A percentile compares a stretch with the other conserved stretches of the same genome.
Conservation (phyloP, 768 basidiomycete genomes). For the Cystobasidium ongulense region DNA sequence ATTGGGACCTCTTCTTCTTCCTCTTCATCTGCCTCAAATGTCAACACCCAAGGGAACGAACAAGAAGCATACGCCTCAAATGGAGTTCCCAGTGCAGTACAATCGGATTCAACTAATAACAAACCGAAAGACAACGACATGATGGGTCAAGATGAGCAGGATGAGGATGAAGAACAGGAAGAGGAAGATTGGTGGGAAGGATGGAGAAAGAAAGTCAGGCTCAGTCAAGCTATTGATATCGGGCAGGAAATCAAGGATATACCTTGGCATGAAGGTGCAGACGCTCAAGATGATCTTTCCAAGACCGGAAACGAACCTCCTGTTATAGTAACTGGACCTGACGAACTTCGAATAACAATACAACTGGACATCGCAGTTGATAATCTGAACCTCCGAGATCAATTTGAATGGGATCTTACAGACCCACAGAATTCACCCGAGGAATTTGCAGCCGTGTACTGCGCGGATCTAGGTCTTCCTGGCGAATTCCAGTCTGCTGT, state of each 20-base stretch:
- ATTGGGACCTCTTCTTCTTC: background rate
- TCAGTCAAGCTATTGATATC: slow-evolving; percentile 41
- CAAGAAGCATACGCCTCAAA: slow-evolving; percentile 37
- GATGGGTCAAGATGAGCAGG: background rate
- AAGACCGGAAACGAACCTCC: background rate
- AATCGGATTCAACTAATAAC: slow-evolving; percentile 52
- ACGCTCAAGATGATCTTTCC: background rate
- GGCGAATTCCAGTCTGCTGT: slow-evolving; percentile 97
- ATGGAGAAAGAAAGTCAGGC: slow-evolving; percentile 55
- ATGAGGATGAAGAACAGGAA: background rate
- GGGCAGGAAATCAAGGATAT: background rate
- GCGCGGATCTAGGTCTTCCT: slow-evolving; percentile 73
- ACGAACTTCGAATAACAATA: slow-evolving; percentile 85
- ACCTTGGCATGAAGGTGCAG: background rate
- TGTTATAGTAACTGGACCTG: slow-evolving; percentile 49
- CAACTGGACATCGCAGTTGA: slow-evolving; percentile 96
- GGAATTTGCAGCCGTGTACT: slow-evolving; percentile 79
- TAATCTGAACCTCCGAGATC: slow-evolving; percentile 83
- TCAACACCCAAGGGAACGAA: background rate
- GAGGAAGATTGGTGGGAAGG: slow-evolving; percentile 46
- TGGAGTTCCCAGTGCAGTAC: no score
- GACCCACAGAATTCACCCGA: slow-evolving; percentile 74
- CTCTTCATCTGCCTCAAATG: background rate
- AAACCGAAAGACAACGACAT: background rate
- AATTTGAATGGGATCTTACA: slow-evolving; percentile 95